Percentiles rank a stretch among this genome's conserved stretches.
Conservation (phyloP, 2,329 filamentous ascomycete genomes). For the Chaetomium strumarium region DNA sequence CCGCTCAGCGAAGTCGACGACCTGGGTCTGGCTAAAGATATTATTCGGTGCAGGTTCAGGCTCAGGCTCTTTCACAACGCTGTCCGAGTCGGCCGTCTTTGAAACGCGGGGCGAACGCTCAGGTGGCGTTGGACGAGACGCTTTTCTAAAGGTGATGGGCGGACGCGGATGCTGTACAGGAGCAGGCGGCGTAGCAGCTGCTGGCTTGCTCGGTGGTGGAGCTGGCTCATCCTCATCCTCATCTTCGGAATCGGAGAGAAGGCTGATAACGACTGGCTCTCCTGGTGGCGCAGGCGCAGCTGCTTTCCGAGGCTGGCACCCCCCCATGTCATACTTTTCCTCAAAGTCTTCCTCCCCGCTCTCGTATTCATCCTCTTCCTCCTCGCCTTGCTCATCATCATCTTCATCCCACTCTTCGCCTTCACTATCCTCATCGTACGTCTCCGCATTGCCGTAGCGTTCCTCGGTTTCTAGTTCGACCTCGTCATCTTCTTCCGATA, state of each 20-base stretch:
- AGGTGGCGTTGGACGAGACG: neutral
- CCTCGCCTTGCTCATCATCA: slow-evolving; percentile 16
- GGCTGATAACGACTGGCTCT: slow-evolving; percentile 40
- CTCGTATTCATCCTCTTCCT: slow-evolving; percentile 27
- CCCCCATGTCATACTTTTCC: slow-evolving; percentile 24
- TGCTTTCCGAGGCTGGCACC: slow-evolving; percentile 9
- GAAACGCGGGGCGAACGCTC: neutral
- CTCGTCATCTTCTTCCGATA: slow-evolving; percentile 22
- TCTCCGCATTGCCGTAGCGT: slow-evolving; percentile 19
- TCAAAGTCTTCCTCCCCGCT: slow-evolving; percentile 26
- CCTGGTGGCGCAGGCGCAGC: slow-evolving; percentile 21
- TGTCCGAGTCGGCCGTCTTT: neutral
- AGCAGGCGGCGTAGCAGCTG: neutral
- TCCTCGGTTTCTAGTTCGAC: slow-evolving; percentile 18
- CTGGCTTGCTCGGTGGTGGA: slow-evolving; percentile 7
- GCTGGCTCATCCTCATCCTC: slow-evolving; percentile 24
- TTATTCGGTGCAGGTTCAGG: neutral
- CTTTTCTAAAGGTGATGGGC: neutral
- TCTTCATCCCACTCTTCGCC: slow-evolving; percentile 20
- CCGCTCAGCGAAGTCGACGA: slow-evolving; percentile 15
- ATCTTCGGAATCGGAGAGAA: slow-evolving; percentile 43
- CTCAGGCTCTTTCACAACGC: neutral
- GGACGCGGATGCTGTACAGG: neutral
- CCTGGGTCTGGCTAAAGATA: slow-evolving; percentile 11
- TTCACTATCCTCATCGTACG: slow-evolving; percentile 21